Conservation (phyloP, 1,139 yeast genomes). For the Zhuliangozyma blackwelliae region DNA sequence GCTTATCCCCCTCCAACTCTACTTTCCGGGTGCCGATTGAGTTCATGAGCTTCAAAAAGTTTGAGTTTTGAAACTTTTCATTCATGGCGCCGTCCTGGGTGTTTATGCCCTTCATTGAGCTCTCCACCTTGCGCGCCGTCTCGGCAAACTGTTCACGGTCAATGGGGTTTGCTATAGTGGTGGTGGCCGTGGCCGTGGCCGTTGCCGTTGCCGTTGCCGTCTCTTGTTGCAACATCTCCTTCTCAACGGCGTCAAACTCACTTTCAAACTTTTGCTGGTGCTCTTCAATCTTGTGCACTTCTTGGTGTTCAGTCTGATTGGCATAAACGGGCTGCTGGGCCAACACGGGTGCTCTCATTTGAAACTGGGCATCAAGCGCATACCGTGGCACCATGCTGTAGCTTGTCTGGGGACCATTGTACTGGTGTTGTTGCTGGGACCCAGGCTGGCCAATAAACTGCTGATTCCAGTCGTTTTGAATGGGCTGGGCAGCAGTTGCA, state of each 20-base stretch:
- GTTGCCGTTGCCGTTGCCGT: constrained; percentile 7
- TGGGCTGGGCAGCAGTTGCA: not conserved
- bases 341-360: constrained; percentile 7
- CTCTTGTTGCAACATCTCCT: constrained; percentile 18
- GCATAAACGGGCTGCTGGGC: constrained; percentile 7
- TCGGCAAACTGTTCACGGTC: constrained; percentile 40
- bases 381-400: constrained; percentile 8
- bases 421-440: constrained; percentile 9
- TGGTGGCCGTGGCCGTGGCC: too few relatives aligned
- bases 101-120: constrained; percentile 22
- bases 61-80: constrained; percentile 33
- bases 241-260: constrained; percentile 35
- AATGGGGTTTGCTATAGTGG: not conserved
- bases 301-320: constrained; percentile 26
- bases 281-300: constrained; percentile 26
- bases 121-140: constrained; percentile 37
- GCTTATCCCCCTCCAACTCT: constrained; percentile 39
- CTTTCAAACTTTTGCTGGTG: constrained; percentile 28
- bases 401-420: constrained; percentile 5
- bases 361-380: constrained; percentile 6
- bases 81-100: constrained; percentile 21
- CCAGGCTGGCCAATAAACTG: constrained; percentile 22
- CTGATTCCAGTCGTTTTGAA: constrained; percentile 23
- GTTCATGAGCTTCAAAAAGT: constrained; percentile 40
- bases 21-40: constrained; percentile 35